Conservation (phyloP, 2,329 filamentous ascomycete species). For the Fusarium mexicanum region DNA sequence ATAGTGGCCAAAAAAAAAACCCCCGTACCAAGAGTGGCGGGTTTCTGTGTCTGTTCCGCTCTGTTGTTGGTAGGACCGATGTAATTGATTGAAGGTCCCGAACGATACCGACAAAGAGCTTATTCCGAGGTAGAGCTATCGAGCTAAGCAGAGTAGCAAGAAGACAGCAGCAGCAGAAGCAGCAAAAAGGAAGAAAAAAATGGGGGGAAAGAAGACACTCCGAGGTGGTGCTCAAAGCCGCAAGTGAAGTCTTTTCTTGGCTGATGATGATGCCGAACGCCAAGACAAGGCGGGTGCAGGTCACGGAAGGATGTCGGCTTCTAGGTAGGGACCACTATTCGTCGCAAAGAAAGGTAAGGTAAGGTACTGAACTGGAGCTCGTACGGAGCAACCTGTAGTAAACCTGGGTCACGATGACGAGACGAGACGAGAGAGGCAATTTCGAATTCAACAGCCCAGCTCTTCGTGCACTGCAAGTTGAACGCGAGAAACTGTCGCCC, state of each 20-base stretch:
- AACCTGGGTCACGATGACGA: constrained; percentile 12
- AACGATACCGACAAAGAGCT: constrained; percentile 11
- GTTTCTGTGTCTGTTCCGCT: constrained; percentile 1
- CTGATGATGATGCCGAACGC: constrained; percentile 31
- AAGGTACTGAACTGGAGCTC: not conserved
- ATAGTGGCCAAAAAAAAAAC: constrained; percentile 24
- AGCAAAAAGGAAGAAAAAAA: not conserved
- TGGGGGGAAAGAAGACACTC: not conserved
- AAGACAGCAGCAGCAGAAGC: not conserved
- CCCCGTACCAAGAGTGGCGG: constrained; percentile 20
- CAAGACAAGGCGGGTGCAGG: constrained; percentile 34
- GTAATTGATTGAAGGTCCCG: not conserved
- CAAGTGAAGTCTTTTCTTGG: constrained; percentile 20
- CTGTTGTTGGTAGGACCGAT: constrained; percentile 16
- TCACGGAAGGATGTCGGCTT: constrained; percentile 37
- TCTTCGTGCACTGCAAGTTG: not conserved
- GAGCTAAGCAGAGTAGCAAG: not conserved
- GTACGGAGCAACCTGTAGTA: constrained; percentile 1
- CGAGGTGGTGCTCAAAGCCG: not conserved
- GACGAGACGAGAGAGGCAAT: not conserved
- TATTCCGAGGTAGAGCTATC: constrained; percentile 19
- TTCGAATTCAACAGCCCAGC: not conserved
- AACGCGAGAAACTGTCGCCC: not conserved
- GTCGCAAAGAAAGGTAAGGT: not conserved
- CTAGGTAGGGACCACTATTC: constrained; percentile 8